These are phyloP conservation scores for Triticum urartu DNA, from an alignment of 176 grass and related monocot genomes.

Conservation along the genomic window DNA sequence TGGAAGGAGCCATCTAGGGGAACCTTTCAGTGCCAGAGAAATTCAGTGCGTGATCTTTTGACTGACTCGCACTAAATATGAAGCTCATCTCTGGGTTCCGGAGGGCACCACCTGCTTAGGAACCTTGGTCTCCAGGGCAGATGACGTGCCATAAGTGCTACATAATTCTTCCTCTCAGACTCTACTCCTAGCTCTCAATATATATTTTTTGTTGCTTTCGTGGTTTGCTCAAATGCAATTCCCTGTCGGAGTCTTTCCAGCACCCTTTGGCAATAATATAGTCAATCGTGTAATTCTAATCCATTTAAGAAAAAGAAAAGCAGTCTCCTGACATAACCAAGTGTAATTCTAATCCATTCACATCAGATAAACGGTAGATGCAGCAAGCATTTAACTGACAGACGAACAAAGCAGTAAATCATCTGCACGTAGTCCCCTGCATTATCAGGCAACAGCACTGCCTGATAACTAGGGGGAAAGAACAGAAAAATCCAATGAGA, in stretches of 20 bases:
- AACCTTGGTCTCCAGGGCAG: neutral
- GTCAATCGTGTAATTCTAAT: neutral
- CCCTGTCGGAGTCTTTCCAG: neutral
- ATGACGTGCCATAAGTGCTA: neutral
- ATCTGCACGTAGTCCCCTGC: neutral
- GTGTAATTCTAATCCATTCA: neutral
- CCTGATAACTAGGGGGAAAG: neutral
- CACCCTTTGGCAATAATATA: neutral
- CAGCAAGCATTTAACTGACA: neutral
- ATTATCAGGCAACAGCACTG: neutral
- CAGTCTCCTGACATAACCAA: neutral
- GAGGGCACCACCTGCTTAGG: neutral
- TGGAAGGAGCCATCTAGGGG: neutral
- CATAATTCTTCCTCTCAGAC: neutral
- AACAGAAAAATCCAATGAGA: neutral
- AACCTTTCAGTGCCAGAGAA: neutral
- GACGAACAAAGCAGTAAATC: neutral
- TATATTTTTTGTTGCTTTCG: neutral
- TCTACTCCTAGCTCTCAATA: neutral
- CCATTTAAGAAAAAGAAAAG: neutral
- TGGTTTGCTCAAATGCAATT: neutral
- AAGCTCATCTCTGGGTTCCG: neutral
- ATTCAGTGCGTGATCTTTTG: neutral
- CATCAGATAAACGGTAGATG: neutral
- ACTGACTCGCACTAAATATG: neutral